Base-by-base conservation (phyloP, 257 asterid genomes). In the Lavandula angustifolia region DNA sequence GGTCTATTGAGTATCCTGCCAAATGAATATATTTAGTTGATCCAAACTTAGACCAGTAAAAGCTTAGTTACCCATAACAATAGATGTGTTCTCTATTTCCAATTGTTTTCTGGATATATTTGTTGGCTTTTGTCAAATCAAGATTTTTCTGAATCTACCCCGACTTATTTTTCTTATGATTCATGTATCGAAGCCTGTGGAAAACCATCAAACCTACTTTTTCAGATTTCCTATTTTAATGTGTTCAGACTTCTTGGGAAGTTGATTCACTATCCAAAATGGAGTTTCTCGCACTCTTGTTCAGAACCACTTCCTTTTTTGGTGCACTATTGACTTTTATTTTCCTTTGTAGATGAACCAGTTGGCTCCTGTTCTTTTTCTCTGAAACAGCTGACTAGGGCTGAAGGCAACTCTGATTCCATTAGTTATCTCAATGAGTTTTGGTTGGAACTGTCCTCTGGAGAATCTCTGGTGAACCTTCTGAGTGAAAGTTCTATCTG, bases 311-410 rank as follows among this genome's bases (percentile, higher is more conserved):
- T 12, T 70, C 14, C 27, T 7, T 22, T 52, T 13, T 54, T 57
- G 54, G 6, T 44, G 65, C 64, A 41, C 18, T 32, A 9, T 52
- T 79, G 73, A 76, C 54, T 67, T 34, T 54, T 56, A 57, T 54
- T 78, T 79, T 49, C 47, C 68, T 59, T 73, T 75, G 71, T 82
- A 92, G 99, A 87, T 69, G 81, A 81, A 34, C 76, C 80, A 66
- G 74, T 89, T 78, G 95, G 99, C 69, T 73, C 68, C 73, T 84
- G 65, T 72, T 77, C 85, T 38, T 80, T 87, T 76, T 76, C 94
- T 32, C 62, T 92, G 78, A 80, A 77, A 64, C 80, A 80, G 73
- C 76, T 89, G 75, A 62, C 64, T 54, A 75, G 58, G 50, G 53
- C 76, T 75, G 82, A 75, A 66, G 83, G 75, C 65, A 64, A 51